Conservation (phyloP, 2,329 filamentous ascomycete genomes). For the Leptographium procerum region DNA sequence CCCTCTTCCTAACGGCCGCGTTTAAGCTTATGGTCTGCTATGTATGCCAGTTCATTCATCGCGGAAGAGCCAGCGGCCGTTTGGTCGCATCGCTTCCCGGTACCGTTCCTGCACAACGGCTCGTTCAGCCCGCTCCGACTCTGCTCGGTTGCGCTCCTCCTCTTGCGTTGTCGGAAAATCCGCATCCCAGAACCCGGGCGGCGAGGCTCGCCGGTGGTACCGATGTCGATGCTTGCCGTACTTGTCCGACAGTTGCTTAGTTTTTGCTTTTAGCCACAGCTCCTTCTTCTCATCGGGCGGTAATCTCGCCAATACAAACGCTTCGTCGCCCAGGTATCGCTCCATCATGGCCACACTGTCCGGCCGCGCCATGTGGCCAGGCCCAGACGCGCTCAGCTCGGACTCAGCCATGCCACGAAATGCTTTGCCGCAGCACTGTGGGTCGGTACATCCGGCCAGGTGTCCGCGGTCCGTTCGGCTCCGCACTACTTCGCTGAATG, state of each 20-base stretch:
- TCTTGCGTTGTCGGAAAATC: slow-evolving; percentile 90
- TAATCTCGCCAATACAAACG: slow-evolving; percentile 49
- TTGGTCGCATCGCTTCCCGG: slow-evolving; percentile 67
- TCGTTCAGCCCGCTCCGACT: slow-evolving; percentile 52
- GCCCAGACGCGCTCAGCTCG: slow-evolving; percentile 28
- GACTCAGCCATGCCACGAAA: slow-evolving; percentile 56
- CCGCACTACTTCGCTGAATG: slow-evolving; percentile 65
- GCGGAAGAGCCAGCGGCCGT: slow-evolving; percentile 68
- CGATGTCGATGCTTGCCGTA: slow-evolving; percentile 68
- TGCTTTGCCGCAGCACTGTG: slow-evolving; percentile 63
- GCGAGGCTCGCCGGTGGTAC: slow-evolving; percentile 59
- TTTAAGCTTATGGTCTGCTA: not conserved
- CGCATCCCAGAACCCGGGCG: slow-evolving; percentile 81
- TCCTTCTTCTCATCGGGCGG: slow-evolving; percentile 48
- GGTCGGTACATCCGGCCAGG: slow-evolving; percentile 61
- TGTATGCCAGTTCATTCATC: slow-evolving; percentile 47
- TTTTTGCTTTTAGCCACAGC: slow-evolving; percentile 64
- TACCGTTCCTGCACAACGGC: slow-evolving; percentile 61
- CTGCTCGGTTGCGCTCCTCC: slow-evolving; percentile 49
- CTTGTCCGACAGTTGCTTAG: slow-evolving; percentile 59
- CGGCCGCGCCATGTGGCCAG: slow-evolving; percentile 18
- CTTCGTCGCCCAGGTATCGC: slow-evolving; percentile 43
- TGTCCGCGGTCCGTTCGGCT: slow-evolving; percentile 56
- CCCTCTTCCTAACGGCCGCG: no score
- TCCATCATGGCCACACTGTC: slow-evolving; percentile 42